A percentile compares a stretch with the other conserved stretches of the same genome.
Conservation (phyloP, 1,139 yeast genomes). For the Hansenula lynferdii region DNA sequence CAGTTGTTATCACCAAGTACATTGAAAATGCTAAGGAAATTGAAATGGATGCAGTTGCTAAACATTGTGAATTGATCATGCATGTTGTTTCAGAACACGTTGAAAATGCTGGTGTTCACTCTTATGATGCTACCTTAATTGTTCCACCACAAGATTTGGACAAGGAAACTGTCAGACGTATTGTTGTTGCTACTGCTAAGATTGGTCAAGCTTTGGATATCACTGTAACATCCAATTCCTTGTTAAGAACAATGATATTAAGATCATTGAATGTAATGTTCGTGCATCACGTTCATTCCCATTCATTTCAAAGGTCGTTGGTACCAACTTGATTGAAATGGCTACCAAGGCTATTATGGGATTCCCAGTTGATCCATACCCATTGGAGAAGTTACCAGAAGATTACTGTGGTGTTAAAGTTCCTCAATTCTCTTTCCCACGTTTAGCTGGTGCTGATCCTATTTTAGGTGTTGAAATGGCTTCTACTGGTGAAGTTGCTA, state of each 20-base stretch:
- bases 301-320: slow-evolving; percentile 95
- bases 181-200: slow-evolving; percentile 93
- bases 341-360: slow-evolving; percentile 97
- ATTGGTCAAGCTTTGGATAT: slow-evolving; percentile 94
- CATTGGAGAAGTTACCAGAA: slow-evolving; percentile 81
- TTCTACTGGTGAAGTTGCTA: slow-evolving; percentile 98
- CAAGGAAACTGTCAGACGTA: slow-evolving; percentile 85
- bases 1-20: slow-evolving; percentile 95
- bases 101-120: slow-evolving; percentile 99
- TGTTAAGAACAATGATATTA: slow-evolving; percentile 86
- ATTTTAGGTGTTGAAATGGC: slow-evolving; percentile 99
- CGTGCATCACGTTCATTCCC: slow-evolving; percentile 99
- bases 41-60: slow-evolving; percentile 98
- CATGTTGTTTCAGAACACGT: slow-evolving; percentile 99
- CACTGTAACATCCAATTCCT: slow-evolving; percentile 96
- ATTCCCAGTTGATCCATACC: slow-evolving; percentile 81
- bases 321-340: slow-evolving; percentile 94
- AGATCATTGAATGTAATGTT: slow-evolving; percentile 97
- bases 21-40: slow-evolving; percentile 97
- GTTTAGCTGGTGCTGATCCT: slow-evolving; percentile 98
- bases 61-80: slow-evolving; percentile 90
- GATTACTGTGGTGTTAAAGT: slow-evolving; percentile 97
- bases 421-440: slow-evolving; percentile 96
- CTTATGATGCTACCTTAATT: slow-evolving; percentile 97
- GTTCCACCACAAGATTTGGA: slow-evolving; percentile 97